These are phyloP conservation scores for Metschnikowia santaceciliae DNA, from an alignment of 805 yeast species.

Conservation along the genomic window DNA sequence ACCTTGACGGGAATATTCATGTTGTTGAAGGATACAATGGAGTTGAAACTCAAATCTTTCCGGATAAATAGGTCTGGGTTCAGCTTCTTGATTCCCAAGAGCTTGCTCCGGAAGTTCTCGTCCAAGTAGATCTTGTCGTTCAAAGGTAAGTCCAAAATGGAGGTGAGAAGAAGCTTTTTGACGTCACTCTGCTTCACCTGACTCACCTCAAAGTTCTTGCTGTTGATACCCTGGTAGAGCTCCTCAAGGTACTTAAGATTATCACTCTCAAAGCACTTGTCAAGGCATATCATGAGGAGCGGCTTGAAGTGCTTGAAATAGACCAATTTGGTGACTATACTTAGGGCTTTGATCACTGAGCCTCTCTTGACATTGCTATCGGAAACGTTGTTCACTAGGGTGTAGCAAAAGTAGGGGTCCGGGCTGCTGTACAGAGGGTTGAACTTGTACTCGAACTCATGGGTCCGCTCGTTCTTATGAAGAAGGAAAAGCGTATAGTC, in stretches of 20 bases:
- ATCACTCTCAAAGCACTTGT: slow-evolving; percentile 35
- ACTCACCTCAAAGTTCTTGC: slow-evolving; percentile 24
- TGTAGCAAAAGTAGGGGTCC: slow-evolving; percentile 51
- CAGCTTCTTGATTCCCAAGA: slow-evolving; percentile 26
- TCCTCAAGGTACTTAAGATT: slow-evolving; percentile 21
- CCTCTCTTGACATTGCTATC: slow-evolving; percentile 51
- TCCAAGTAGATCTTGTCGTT: slow-evolving; percentile 39
- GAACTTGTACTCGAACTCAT: slow-evolving; percentile 36
- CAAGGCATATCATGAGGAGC: slow-evolving; percentile 49
- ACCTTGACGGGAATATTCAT: slow-evolving; percentile 44
- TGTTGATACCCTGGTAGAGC: slow-evolving; percentile 31
- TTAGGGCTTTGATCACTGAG: slow-evolving; percentile 53
- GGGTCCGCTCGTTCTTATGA: slow-evolving; percentile 38
- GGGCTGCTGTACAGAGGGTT: slow-evolving; percentile 30
- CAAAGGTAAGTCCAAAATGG: slow-evolving; percentile 41
- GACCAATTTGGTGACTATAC: slow-evolving; percentile 51
- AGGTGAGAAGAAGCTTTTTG: slow-evolving; percentile 37
- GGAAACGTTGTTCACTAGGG: slow-evolving; percentile 48
- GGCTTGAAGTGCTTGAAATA: slow-evolving; percentile 60
- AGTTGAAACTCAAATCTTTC: slow-evolving; percentile 42
- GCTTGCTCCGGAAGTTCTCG: slow-evolving; percentile 32
- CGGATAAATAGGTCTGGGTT: slow-evolving; percentile 37
- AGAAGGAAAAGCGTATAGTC: slow-evolving; percentile 57
- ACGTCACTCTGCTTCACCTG: slow-evolving; percentile 25
- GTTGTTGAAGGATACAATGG: slow-evolving; percentile 33